These are phyloP conservation scores for barrel medic (Medicago truncatula) DNA, from an alignment of 306 rosid species.

Conservation along the genomic window DNA sequence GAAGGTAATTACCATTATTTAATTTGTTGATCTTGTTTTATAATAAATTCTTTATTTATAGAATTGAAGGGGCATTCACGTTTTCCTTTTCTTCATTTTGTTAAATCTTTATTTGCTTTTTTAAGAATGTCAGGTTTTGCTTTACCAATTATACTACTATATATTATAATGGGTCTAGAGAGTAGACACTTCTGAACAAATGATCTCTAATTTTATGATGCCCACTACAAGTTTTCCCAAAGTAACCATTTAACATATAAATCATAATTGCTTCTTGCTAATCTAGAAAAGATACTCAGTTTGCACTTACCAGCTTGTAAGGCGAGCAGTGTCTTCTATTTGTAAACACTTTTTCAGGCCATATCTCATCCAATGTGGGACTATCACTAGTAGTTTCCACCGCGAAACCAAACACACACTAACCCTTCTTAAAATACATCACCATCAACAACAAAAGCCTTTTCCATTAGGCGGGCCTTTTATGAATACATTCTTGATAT, in stretches of 20 bases:
- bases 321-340: neutral
- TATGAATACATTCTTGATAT: conserved; percentile 21
- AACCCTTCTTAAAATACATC: conserved; percentile 8
- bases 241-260: conserved; percentile 14
- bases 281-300: conserved; percentile 9
- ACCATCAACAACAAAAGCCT: neutral
- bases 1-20: conserved; percentile 57
- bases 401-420: neutral
- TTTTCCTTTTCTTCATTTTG: neutral
- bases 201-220: conserved; percentile 20
- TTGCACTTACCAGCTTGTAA: conserved; percentile 17
- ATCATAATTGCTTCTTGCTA: conserved; percentile 9
- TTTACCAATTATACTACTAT: conserved; percentile 15
- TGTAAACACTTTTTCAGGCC: neutral
- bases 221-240: conserved; percentile 1
- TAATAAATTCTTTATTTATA: conserved; percentile 12
- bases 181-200: conserved; percentile 5
- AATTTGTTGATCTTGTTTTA: conserved; percentile 36
- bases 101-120: conserved; percentile 1
- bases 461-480: neutral
- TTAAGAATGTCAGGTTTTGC: conserved; percentile 14
- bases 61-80: conserved; percentile 21
- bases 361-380: neutral
- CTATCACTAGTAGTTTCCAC: neutral
- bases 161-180: conserved; percentile 17